Percentiles rank a stretch among this genome's conserved stretches.
These are phyloP conservation scores for Cystobasidium slooffiae DNA, from an alignment of 1,284 basidiomycete species.

Conservation along the genomic window DNA sequence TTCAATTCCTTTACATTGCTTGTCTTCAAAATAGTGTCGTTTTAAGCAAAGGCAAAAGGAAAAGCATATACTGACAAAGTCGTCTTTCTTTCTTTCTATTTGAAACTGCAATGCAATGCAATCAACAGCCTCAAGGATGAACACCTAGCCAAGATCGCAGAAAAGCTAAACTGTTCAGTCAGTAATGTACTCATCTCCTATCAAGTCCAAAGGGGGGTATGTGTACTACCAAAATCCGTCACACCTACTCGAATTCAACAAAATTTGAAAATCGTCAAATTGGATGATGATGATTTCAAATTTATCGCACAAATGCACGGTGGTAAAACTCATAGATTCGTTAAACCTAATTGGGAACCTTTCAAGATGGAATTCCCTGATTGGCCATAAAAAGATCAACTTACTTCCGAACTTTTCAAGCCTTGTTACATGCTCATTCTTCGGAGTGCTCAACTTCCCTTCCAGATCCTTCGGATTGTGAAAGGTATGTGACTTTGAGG, in stretches of 20 bases:
- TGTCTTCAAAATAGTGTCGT: no score
- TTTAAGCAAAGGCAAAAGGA: no score
- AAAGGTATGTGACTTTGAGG: no score
- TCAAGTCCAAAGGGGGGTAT: constrained; percentile 62
- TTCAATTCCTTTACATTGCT: constrained; percentile 56
- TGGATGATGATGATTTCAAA: constrained; percentile 68
- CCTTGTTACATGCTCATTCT: no score
- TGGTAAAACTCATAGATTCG: constrained; percentile 34
- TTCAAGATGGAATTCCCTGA: constrained; percentile 42
- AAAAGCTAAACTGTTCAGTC: constrained; percentile 65
- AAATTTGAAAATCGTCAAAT: constrained; percentile 71
- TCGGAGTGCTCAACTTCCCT: no score
- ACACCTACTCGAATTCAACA: constrained; percentile 72
- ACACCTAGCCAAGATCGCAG: constrained; percentile 61
- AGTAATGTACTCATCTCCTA: constrained; percentile 73
- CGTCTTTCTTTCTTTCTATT: no score
- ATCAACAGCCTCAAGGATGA: constrained; percentile 68
- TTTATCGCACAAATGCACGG: constrained; percentile 56
- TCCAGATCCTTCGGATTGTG: no score
- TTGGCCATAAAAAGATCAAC: constrained; percentile 3
- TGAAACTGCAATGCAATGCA: no score
- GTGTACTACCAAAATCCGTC: constrained; percentile 77
- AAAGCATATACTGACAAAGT: no score
- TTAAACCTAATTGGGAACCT: constrained; percentile 38
- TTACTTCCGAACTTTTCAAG: not conserved